phyloP scores from a whole-genome alignment of 257 asterid genomes.

The Solanum pinnatisectum region DNA sequence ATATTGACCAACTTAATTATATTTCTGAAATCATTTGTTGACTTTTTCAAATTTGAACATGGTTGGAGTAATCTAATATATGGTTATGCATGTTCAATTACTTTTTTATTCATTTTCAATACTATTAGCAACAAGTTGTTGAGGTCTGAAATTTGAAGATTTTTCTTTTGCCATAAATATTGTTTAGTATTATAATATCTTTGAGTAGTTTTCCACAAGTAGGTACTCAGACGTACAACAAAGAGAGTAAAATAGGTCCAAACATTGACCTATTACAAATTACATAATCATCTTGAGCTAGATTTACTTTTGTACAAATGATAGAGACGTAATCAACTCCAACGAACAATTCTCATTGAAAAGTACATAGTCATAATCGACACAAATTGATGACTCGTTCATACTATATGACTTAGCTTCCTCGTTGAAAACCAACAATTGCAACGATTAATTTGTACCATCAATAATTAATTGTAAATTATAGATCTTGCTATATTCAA shows the following conservation, averaged over 20 bases:
- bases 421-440: background rate
- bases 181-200: background rate
- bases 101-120: too few relatives aligned
- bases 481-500: conserved; percentile 7
- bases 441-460: background rate
- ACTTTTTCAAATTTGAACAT: background rate
- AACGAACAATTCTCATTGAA: background rate
- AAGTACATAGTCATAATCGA: background rate
- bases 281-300: background rate
- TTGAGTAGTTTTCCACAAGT: background rate
- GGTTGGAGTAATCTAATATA: background rate
- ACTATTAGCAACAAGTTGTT: background rate
- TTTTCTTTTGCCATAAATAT: too few relatives aligned
- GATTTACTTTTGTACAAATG: background rate
- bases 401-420: background rate
- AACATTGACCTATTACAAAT: background rate
- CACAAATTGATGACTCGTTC: background rate
- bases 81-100: background rate
- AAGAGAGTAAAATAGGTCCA: background rate
- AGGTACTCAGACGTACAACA: background rate
- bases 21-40: background rate
- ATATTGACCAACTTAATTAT: too few relatives aligned
- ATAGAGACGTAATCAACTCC: background rate
- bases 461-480: background rate
- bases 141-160: too few relatives aligned